Percentiles rank a stretch among this genome's conserved stretches.
These are phyloP conservation scores for Malus asiatica DNA, from an alignment of 306 rosid genomes.

Conservation along the genomic window DNA sequence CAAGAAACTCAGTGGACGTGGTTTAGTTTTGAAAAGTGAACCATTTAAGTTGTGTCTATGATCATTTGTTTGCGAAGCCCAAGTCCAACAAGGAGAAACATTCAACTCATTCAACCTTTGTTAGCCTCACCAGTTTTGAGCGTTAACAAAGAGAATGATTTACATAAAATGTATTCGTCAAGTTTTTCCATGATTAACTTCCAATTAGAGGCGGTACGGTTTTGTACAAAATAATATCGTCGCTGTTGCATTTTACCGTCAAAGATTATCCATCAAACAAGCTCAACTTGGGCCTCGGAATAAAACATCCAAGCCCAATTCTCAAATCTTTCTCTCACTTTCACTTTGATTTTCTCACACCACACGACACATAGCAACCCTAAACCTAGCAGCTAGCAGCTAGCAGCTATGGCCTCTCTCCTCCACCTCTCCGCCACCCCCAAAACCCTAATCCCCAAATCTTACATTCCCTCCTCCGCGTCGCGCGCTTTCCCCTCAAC, in stretches of 20 bases:
- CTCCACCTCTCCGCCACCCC: slow-evolving; percentile 20
- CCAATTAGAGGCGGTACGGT: no score
- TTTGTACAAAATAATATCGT: no score
- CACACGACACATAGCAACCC: not conserved
- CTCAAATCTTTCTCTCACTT: not conserved
- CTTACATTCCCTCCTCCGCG: no score
- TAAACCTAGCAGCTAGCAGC: not conserved
- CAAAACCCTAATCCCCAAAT: slow-evolving; percentile 8
- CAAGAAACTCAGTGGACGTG: no score
- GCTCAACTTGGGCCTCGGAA: not conserved
- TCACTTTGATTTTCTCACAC: not conserved
- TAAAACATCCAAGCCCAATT: not conserved
- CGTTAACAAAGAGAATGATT: not conserved
- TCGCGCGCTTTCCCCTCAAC: not conserved
- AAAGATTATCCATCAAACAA: no score
- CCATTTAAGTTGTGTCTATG: no score
- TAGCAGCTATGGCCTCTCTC: slow-evolving; percentile 27
- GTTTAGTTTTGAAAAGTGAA: no score
- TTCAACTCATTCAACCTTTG: no score
- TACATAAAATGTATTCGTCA: not conserved
- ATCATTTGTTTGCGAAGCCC: no score
- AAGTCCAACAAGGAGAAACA: no score
- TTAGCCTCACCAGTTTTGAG: no score
- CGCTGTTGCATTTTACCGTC: no score
- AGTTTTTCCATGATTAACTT: not conserved